Evolutionary conservation across 2,329 filamentous ascomycete species (phyloP), one percentile per base, ranked within the genome.

Genomic region (Chalaropsis thielavioides): DNA sequence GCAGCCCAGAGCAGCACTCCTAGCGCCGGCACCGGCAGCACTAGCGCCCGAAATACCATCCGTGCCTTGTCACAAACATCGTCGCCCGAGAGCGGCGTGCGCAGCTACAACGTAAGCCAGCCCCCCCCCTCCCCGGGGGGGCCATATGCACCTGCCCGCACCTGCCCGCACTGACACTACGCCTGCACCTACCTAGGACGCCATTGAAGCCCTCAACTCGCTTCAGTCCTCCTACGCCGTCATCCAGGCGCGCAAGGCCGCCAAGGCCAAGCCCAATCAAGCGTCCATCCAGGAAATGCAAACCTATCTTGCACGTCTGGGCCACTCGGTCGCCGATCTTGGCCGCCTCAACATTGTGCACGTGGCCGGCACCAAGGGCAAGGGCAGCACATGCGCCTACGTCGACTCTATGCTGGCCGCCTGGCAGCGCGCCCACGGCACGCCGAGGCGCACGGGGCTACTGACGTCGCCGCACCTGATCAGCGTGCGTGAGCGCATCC

Each of bases 201-300:
- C 92, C 60, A 85, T 97, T 68, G 79, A 85, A 69, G 84, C 88
- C 46, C 83, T 97, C 72, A 97, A 97, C 75, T 88, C 89, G 56
- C 84, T 97, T 62, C 94, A 99, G 75, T 90, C 89, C 51, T 95
- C 95, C 63, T 92, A 87, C 72, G 83, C 87, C 61, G 82, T 90
- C 62, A 82, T 96, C 19, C 85, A 95, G 72, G 85, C 87, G 62
- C 85, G 94, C 62, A 82, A 85, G 64, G 89, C 89, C 73, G 87
- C 87, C 19, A 88, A 90, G 22, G 78, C 85, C 68, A 82, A 80
- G 35, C 84, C 89, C 71, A 88, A 94, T 74, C 79, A 83, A 67
- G 79, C 80, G 65, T 78, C 88, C 8, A 84, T 94, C 60, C 82
- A 83, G 2, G 89, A 96, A 74, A 95, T 95, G 84, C 80, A 84